These are phyloP conservation scores for Boechera divaricarpa DNA, from an alignment of 345 rosid genomes.

Conservation along the genomic window DNA sequence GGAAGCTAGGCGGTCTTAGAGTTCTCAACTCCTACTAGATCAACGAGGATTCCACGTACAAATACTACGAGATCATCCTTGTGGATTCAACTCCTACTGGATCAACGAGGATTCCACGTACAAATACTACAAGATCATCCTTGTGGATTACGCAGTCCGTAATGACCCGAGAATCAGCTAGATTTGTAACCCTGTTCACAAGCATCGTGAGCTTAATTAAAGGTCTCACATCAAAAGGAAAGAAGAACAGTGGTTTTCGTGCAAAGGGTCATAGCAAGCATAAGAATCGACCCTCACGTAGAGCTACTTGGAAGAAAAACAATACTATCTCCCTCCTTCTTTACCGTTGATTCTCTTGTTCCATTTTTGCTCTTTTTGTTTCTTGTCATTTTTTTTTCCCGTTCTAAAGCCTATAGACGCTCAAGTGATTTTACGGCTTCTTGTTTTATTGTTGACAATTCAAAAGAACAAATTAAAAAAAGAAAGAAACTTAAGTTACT, in stretches of 20 bases:
- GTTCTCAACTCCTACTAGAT: slow-evolving; percentile 26
- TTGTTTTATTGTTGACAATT: too few relatives aligned
- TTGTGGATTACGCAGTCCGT: neutral
- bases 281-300: neutral
- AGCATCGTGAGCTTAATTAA: neutral
- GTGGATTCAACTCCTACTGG: neutral
- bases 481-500: too few relatives aligned
- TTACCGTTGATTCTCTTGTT: neutral
- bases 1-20: slow-evolving; percentile 50
- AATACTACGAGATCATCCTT: neutral
- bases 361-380: neutral
- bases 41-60: neutral
- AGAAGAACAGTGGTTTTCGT: neutral
- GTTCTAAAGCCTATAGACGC: too few relatives aligned
- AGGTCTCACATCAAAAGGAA: neutral
- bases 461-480: too few relatives aligned
- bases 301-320: slow-evolving; percentile 1
- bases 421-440: too few relatives aligned
- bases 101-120: neutral
- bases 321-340: neutral
- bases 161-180: neutral
- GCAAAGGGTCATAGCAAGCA: neutral
- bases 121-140: neutral
- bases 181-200: neutral
- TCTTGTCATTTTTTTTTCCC: too few relatives aligned